Conservation (phyloP, 371 early-diverging fungal species). For the Actinomortierella ambigua region DNA sequence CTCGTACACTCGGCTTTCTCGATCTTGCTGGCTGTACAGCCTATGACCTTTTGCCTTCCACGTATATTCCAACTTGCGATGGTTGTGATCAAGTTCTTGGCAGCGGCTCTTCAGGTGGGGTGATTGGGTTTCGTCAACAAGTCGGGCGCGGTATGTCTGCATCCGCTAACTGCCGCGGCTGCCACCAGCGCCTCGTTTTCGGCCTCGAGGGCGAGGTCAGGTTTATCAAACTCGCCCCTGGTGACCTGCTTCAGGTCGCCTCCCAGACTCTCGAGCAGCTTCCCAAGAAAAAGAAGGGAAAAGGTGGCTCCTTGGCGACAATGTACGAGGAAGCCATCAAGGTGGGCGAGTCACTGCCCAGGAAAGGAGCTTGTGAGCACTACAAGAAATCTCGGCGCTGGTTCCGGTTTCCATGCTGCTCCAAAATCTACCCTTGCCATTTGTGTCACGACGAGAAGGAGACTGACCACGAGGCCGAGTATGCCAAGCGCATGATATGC, state of each 20-base stretch:
- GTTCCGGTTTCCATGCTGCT: slow-evolving; percentile 97
- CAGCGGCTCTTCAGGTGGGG: not conserved
- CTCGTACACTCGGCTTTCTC: slow-evolving; percentile 68
- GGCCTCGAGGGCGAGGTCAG: slow-evolving; percentile 50
- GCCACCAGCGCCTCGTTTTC: slow-evolving; percentile 44
- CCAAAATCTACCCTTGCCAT: slow-evolving; percentile 90
- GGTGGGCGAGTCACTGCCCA: slow-evolving; percentile 67
- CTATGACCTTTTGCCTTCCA: slow-evolving; percentile 70
- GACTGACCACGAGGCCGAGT: slow-evolving; percentile 45
- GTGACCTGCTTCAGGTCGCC: slow-evolving; percentile 25
- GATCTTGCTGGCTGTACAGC: slow-evolving; percentile 72
- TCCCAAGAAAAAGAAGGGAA: slow-evolving; percentile 25
- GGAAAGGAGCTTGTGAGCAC: slow-evolving; percentile 91
- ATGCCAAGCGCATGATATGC: slow-evolving; percentile 89
- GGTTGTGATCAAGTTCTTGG: slow-evolving; percentile 46
- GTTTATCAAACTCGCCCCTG: slow-evolving; percentile 55
- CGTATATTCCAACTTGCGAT: slow-evolving; percentile 69
- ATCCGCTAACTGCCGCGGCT: slow-evolving; percentile 56
- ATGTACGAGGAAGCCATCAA: slow-evolving; percentile 27
- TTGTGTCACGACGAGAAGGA: slow-evolving; percentile 89
- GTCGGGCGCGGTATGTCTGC: slow-evolving; percentile 33
- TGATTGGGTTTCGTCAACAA: slow-evolving; percentile 20
- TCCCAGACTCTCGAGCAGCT: slow-evolving; percentile 18
- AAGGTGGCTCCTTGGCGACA: not conserved
- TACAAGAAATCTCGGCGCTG: slow-evolving; percentile 93